Conservation (phyloP, 106 monocot genomes). For the Dactylorhiza incarnata region DNA sequence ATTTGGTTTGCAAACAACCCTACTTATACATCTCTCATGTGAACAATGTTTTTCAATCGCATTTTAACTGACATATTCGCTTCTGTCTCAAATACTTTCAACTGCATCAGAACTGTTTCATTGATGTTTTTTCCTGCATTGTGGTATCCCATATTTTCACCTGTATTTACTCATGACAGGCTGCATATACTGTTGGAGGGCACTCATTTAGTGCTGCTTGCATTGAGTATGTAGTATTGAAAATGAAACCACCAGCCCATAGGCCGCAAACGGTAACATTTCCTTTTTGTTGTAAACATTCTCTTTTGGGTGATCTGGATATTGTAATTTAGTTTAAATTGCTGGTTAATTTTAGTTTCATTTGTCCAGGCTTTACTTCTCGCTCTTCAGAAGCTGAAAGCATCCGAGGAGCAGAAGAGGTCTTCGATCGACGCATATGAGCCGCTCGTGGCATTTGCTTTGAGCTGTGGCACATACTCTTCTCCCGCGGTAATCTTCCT, state of each 20-base stretch:
- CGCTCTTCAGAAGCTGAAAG: slow-evolving; percentile 71
- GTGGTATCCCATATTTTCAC: background rate
- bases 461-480: slow-evolving; percentile 81
- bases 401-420: slow-evolving; percentile 68
- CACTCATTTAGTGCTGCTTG: slow-evolving; percentile 76
- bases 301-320: background rate
- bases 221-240: slow-evolving; percentile 74
- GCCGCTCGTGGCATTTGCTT: slow-evolving; percentile 66
- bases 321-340: background rate
- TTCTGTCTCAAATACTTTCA: background rate
- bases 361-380: slow-evolving; percentile 53
- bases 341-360: background rate
- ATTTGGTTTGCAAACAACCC: too few species aligned
- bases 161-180: slow-evolving; percentile 28
- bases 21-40: background rate
- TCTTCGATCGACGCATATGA: slow-evolving; percentile 42
- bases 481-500: slow-evolving; percentile 66
- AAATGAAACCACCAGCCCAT: slow-evolving; percentile 62
- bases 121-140: background rate
- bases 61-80: background rate
- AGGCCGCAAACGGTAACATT: slow-evolving; percentile 68
- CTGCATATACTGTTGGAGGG: slow-evolving; percentile 80
- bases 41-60: background rate
- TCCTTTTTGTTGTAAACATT: background rate
- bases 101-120: background rate